Percentiles rank a stretch among this genome's conserved stretches.
Evolutionary conservation across 2,329 filamentous ascomycete species (phyloP).

Genomic region (Cercospora sp.): DNA sequence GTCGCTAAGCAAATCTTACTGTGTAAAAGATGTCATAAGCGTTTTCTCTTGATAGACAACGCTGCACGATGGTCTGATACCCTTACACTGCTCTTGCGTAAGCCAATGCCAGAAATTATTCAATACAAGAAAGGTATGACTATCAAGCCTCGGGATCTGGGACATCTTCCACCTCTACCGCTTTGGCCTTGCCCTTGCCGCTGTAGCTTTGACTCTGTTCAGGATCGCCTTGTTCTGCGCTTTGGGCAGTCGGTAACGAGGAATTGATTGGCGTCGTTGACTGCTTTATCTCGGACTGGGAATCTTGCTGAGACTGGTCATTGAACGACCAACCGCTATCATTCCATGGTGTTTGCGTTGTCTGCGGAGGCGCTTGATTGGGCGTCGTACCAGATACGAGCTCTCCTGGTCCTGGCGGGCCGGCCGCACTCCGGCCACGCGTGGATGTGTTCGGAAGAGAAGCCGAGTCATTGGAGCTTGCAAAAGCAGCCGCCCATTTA

Average conservation of each 20-base stretch:
- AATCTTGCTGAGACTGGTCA: neutral
- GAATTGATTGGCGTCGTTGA: neutral
- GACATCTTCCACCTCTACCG: conserved; percentile 45
- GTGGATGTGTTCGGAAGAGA: neutral
- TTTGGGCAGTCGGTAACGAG: neutral
- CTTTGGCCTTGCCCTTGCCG: conserved; percentile 39
- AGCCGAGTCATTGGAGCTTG: neutral
- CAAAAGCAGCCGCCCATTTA: conserved; percentile 4
- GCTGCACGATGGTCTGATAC: neutral
- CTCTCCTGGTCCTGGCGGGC: neutral
- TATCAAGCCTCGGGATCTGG: conserved; percentile 30
- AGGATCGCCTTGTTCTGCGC: neutral
- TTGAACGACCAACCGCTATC: conserved; percentile 25
- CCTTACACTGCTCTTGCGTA: neutral
- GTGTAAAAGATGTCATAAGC: neutral
- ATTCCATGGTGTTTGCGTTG: conserved; percentile 19
- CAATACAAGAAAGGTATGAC: neutral
- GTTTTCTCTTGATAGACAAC: neutral
- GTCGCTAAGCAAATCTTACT: too few relatives aligned
- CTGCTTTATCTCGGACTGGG: neutral
- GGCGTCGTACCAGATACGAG: neutral
- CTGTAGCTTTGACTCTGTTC: conserved; percentile 19
- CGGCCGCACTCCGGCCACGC: neutral
- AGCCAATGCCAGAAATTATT: neutral
- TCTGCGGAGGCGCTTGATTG: neutral